Conservation (phyloP, 2,329 filamentous ascomycete species). For the Didymosphaeria variabile region DNA sequence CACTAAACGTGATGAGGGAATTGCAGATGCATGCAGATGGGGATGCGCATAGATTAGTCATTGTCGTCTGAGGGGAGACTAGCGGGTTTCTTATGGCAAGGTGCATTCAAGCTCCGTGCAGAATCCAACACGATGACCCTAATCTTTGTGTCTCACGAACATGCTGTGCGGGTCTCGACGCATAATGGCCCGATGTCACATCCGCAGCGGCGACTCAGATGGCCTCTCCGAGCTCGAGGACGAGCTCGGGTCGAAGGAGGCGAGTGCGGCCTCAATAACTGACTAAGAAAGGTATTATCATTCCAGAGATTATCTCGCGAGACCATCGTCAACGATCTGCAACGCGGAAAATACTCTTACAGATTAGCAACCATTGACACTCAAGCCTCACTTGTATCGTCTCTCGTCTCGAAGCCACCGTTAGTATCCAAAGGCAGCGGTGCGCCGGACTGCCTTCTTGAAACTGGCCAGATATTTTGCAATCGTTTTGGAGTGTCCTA, state of each 20-base stretch:
- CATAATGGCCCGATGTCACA: not conserved
- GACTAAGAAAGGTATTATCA: not conserved
- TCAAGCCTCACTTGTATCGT: not conserved
- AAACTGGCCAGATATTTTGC: too few relatives aligned
- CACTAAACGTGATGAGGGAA: not conserved
- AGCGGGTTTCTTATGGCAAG: not conserved
- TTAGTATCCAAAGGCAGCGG: not conserved
- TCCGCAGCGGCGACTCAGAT: not conserved
- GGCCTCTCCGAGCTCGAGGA: not conserved
- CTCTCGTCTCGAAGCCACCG: not conserved
- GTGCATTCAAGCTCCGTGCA: not conserved
- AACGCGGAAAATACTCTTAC: not conserved
- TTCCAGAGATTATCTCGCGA: not conserved
- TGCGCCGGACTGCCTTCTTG: not conserved
- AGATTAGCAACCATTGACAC: not conserved
- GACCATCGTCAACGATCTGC: not conserved
- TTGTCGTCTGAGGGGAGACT: not conserved
- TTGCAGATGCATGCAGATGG: not conserved
- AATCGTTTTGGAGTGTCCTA: too few relatives aligned
- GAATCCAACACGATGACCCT: not conserved
- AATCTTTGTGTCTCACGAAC: not conserved
- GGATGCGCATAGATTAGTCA: not conserved
- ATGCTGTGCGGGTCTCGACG: not conserved
- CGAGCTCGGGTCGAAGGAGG: not conserved
- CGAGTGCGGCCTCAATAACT: not conserved